phyloP scores from a whole-genome alignment of 1,284 basidiomycete genomes.

The Ustanciosporium gigantosporum region DNA sequence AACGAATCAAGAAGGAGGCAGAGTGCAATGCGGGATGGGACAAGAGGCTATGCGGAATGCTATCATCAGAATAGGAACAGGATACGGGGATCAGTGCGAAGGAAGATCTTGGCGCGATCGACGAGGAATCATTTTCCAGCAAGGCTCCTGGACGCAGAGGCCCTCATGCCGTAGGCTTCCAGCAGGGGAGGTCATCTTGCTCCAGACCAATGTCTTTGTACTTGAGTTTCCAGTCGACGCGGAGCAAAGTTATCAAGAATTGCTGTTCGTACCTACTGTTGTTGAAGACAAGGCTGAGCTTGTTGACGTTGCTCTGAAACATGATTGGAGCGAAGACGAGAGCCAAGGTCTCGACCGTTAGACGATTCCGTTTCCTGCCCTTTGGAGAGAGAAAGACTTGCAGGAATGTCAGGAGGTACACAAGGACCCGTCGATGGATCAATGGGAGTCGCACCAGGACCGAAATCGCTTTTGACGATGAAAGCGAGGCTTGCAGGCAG shows the following conservation, averaged over 20 bases:
- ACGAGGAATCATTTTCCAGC: too few relatives aligned
- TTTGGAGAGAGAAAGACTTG: conserved; percentile 81
- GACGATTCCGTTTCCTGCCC: conserved; percentile 63
- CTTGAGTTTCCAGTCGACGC: neutral
- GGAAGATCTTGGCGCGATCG: too few relatives aligned
- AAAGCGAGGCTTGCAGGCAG: neutral
- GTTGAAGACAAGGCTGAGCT: conserved; percentile 80
- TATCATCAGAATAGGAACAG: too few relatives aligned
- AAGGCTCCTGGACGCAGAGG: too few relatives aligned
- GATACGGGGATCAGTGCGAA: too few relatives aligned
- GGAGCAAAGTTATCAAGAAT: conserved; percentile 5
- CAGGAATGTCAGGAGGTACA: conserved; percentile 84
- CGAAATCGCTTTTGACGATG: conserved; percentile 66
- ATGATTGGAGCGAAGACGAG: conserved; percentile 87
- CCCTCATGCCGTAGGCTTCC: too few relatives aligned
- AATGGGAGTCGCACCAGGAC: conserved; percentile 78
- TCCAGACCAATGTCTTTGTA: neutral
- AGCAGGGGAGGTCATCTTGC: neutral
- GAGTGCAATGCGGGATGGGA: too few relatives aligned
- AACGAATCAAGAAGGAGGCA: too few relatives aligned
- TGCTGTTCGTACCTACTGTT: conserved; percentile 74
- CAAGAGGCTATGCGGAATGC: too few relatives aligned
- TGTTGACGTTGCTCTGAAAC: conserved; percentile 77
- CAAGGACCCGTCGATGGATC: conserved; percentile 77
- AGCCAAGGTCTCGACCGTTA: conserved; percentile 67